Conservation (phyloP, 306 rosid genomes). For the Trifolium fragiferum region DNA sequence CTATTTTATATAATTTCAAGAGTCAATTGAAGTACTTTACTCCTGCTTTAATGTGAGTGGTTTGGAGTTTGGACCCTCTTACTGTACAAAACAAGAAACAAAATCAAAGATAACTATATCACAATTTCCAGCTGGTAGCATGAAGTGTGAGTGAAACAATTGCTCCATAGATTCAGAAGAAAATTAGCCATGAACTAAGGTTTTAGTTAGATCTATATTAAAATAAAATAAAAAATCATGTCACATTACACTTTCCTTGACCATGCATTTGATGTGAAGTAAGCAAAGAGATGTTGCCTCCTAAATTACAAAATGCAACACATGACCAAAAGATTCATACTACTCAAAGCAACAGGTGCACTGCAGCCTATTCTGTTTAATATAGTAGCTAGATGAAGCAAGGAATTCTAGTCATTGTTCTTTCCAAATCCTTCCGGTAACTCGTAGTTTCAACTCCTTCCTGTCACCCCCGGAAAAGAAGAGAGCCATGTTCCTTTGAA, state of each 20-base stretch:
- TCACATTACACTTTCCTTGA: slow-evolving; percentile 32
- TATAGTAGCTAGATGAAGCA: slow-evolving; percentile 16
- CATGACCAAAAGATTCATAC: slow-evolving; percentile 50
- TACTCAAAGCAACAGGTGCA: slow-evolving; percentile 34
- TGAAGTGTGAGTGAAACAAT: slow-evolving; percentile 3
- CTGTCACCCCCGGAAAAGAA: slow-evolving; percentile 82
- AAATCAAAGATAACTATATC: background rate
- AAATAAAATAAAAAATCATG: slow-evolving; percentile 33
- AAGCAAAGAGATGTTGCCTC: slow-evolving; percentile 85
- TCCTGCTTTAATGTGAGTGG: too few species aligned
- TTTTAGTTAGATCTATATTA: slow-evolving; percentile 36
- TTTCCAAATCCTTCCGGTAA: slow-evolving; percentile 90
- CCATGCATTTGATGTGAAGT: slow-evolving; percentile 54
- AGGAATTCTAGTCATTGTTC: slow-evolving; percentile 57
- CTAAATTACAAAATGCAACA: slow-evolving; percentile 50
- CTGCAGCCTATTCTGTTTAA: slow-evolving; percentile 44
- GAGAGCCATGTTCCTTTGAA: slow-evolving; percentile 88
- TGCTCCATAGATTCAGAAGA: background rate
- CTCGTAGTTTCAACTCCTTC: slow-evolving; percentile 79
- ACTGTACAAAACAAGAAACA: background rate
- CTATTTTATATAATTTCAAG: too few species aligned
- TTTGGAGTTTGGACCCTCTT: background rate
- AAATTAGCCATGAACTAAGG: slow-evolving; percentile 22
- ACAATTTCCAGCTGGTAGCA: background rate
- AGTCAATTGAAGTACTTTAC: too few species aligned